Base-by-base conservation (phyloP, 495 filamentous ascomycete species). In the Amphirosellinia nigrospora region DNA sequence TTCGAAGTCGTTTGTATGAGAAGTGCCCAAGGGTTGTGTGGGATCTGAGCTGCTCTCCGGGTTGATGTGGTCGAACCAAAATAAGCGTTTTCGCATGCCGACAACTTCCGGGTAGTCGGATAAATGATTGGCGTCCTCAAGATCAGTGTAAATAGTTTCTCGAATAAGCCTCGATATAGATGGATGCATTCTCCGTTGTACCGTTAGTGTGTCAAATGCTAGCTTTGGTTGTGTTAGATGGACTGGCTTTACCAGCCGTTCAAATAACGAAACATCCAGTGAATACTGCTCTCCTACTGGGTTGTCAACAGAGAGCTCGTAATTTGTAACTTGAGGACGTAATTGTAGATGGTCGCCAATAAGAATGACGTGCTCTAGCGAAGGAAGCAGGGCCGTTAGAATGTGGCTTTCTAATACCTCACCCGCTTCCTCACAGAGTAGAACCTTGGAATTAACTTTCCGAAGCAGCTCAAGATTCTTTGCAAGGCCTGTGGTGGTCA, bases 331-430 rank as follows among this genome's bases (percentile, higher is more conserved):
- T 62, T 89, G 86, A 2, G 92, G 92, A 3, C 90, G 85, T 4
- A 94, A 82, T 71, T 95, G 91, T 3, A 84, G 80, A 73, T 94
- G 92, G 73, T 94, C 92, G 0, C 92, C 92, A 68, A 95, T 93
- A 9, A 90, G 83, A 68, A 94, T 92, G 39, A 82, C 79, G 70
- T 94, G 92, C 73, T 94, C 87, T 3, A 93, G 75, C 0, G 85
- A 86, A 0, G 91, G 92, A 53, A 94, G 73, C 2, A 96, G 72
- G 0, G 91, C 87, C 0, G 90, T 87, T 5, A 94, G 79, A 0
- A 89, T 77, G 73, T 94, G 91, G 0, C 89, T 83, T 71, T 94
- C 91, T 26, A 94, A 75, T 0, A 94, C 89, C 71, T 94, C 91
- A 1, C 86, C 91, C 4, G 92, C 92, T 73, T 94, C 92, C 79